Percentiles rank a stretch among this genome's conserved stretches.
These are phyloP conservation scores for Diplodia intermedia DNA, from an alignment of 2,329 filamentous ascomycete species.

Conservation along the genomic window DNA sequence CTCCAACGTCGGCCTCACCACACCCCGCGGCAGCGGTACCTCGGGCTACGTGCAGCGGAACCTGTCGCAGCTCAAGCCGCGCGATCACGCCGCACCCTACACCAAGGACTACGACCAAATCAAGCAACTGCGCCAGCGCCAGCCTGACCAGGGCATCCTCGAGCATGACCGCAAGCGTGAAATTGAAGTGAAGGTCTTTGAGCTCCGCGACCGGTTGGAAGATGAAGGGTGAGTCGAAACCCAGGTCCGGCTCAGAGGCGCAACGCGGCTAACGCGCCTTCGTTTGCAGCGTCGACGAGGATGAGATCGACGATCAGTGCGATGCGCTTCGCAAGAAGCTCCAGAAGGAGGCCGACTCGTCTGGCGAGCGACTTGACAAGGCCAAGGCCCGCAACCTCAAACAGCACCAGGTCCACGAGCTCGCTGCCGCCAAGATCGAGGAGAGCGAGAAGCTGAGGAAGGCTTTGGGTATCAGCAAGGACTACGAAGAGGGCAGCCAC, in stretches of 20 bases:
- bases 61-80: slow-evolving; percentile 83
- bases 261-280: slow-evolving; percentile 35
- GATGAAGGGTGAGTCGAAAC: slow-evolving; percentile 72
- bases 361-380: slow-evolving; percentile 42
- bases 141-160: slow-evolving; percentile 90
- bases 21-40: slow-evolving; percentile 91
- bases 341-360: slow-evolving; percentile 54
- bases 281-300: slow-evolving; percentile 72
- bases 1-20: slow-evolving; percentile 94
- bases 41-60: slow-evolving; percentile 98
- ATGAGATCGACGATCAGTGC: slow-evolving; percentile 84
- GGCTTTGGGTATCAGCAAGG: slow-evolving; percentile 84
- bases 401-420: slow-evolving; percentile 91
- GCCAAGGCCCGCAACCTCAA: slow-evolving; percentile 70
- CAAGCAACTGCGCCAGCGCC: slow-evolving; percentile 77
- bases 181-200: slow-evolving; percentile 92
- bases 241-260: not conserved
- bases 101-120: slow-evolving; percentile 71
- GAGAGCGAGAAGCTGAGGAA: slow-evolving; percentile 88
- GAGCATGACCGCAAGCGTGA: slow-evolving; percentile 92
- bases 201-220: slow-evolving; percentile 87
- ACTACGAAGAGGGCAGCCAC: slow-evolving; percentile 86
- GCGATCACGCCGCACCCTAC: slow-evolving; percentile 81
- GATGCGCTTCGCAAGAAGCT: slow-evolving; percentile 71
- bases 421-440: slow-evolving; percentile 93